phyloP scores from a whole-genome alignment of 805 yeast genomes.

The Starmerella asiatica region DNA sequence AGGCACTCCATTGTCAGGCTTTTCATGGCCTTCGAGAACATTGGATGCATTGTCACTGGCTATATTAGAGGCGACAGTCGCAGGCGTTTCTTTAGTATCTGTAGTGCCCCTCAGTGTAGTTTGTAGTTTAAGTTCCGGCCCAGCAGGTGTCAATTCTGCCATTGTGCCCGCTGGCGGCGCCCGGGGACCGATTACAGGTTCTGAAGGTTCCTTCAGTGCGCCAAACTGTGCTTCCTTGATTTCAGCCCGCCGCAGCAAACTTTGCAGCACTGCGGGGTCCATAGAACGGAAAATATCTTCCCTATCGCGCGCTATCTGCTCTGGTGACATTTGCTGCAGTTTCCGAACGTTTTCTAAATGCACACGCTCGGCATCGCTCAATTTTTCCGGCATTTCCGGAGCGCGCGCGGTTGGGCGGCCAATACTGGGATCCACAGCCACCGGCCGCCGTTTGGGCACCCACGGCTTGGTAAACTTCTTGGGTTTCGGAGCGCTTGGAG shows the following conservation, averaged over 20 bases:
- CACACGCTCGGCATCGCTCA: conserved; percentile 56
- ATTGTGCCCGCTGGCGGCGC: background rate
- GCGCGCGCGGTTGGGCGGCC: background rate
- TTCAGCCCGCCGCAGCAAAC: conserved; percentile 32
- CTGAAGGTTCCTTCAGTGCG: too few species aligned
- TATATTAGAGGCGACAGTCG: too few species aligned
- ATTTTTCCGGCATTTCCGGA: background rate
- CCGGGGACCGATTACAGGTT: too few species aligned
- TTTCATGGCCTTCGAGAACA: background rate
- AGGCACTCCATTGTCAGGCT: background rate
- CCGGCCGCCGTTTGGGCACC: conserved; percentile 11
- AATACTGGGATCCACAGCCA: conserved; percentile 12
- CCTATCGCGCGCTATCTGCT: conserved; percentile 50
- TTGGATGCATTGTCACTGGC: too few species aligned
- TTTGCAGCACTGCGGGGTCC: conserved; percentile 52
- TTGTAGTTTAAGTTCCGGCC: too few species aligned
- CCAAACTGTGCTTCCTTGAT: conserved; percentile 27
- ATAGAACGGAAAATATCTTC: conserved; percentile 52
- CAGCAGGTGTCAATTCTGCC: background rate
- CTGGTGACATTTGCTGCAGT: conserved; percentile 47
- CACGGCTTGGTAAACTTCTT: conserved; percentile 3
- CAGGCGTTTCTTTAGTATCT: background rate
- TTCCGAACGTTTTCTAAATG: conserved; percentile 60
- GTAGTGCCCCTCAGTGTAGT: background rate
- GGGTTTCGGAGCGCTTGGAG: conserved; percentile 12